Conservation (phyloP, 345 rosid species). For the Gossypium herbaceum region DNA sequence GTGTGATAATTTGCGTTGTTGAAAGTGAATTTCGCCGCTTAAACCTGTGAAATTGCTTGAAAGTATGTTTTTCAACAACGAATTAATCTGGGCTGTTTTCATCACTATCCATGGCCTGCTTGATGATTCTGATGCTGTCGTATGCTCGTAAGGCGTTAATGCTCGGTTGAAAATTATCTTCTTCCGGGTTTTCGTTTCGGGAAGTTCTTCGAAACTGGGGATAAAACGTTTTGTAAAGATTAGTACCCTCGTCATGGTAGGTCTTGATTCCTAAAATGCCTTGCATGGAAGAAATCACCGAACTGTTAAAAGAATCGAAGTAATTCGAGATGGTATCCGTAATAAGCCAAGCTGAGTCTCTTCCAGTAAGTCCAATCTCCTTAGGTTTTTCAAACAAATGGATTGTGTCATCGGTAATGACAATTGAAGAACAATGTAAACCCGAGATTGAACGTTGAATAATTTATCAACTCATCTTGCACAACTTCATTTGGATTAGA, state of each 20-base stretch:
- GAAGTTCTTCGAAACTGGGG: slow-evolving; percentile 18
- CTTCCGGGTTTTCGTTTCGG: slow-evolving; percentile 20
- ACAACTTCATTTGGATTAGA: slow-evolving; percentile 23
- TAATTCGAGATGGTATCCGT: slow-evolving; percentile 25
- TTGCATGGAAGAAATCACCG: slow-evolving; percentile 40
- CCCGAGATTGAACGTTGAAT: slow-evolving; percentile 23
- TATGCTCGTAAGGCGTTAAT: slow-evolving; percentile 34
- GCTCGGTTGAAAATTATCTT: slow-evolving; percentile 32
- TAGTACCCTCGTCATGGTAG: slow-evolving; percentile 14
- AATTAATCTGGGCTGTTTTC: background rate
- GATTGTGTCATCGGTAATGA: slow-evolving; percentile 31
- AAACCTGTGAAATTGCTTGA: slow-evolving; percentile 35
- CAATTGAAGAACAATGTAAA: slow-evolving; percentile 42
- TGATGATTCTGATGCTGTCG: slow-evolving; percentile 33
- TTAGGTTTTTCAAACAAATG: slow-evolving; percentile 39
- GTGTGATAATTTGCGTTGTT: slow-evolving; percentile 13
- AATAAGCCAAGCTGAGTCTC: slow-evolving; percentile 45
- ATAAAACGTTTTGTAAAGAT: slow-evolving; percentile 21
- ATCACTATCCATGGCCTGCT: slow-evolving; percentile 8
- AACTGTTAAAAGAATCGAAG: slow-evolving; percentile 31
- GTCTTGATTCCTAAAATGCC: slow-evolving; percentile 44
- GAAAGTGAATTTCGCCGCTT: slow-evolving; percentile 36
- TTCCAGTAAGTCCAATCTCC: slow-evolving; percentile 31
- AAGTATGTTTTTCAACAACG: slow-evolving; percentile 14
- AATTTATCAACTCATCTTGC: slow-evolving; percentile 26